These are phyloP conservation scores for Trichoderma asperelloides DNA, from an alignment of 495 filamentous ascomycete species.

Conservation along the genomic window DNA sequence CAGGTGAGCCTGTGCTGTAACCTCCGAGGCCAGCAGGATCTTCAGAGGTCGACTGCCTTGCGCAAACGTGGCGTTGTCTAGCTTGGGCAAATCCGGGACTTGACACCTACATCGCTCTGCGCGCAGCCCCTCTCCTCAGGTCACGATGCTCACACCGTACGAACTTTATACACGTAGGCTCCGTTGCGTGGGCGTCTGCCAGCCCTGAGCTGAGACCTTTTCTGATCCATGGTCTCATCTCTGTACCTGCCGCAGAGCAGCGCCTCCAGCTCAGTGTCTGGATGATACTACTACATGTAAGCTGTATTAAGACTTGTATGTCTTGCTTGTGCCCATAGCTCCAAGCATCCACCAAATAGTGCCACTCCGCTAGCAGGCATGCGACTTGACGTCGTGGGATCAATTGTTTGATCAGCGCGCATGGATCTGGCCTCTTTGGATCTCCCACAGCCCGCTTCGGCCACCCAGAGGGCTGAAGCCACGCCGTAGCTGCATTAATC, in stretches of 20 bases:
- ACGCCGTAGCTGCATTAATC: background rate
- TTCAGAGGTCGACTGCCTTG: background rate
- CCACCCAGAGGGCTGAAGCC: background rate
- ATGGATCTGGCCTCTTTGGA: constrained; percentile 6
- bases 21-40: background rate
- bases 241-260: background rate
- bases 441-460: background rate
- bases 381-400: background rate
- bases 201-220: background rate
- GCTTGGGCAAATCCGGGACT: background rate
- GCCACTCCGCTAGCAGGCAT: background rate
- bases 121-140: background rate
- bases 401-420: constrained; percentile 1
- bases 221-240: background rate
- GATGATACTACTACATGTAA: background rate
- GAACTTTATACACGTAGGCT: background rate
- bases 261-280: background rate
- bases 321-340: background rate
- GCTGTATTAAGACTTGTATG: too few relatives aligned
- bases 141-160: background rate
- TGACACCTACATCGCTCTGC: background rate
- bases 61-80: background rate
- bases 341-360: background rate
- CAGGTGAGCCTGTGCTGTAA: background rate
- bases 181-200: background rate